These are phyloP conservation scores for Fusarium concolor DNA, from an alignment of 2,329 filamentous ascomycete genomes.

Conservation along the genomic window DNA sequence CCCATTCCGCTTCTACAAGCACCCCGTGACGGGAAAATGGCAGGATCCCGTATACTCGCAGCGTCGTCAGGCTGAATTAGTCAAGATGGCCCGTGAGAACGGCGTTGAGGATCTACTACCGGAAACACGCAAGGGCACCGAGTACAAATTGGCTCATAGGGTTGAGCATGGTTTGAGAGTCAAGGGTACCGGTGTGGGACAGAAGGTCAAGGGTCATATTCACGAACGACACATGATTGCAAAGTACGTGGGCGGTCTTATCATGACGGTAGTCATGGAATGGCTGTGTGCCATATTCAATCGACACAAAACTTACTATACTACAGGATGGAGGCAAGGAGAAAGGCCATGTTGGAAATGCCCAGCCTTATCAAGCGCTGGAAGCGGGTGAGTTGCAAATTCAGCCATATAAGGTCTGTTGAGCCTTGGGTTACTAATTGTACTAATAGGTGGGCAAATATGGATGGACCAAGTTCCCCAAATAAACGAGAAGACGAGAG, in stretches of 20 bases:
- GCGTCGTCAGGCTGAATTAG: conserved; percentile 88
- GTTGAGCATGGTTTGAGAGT: conserved; percentile 85
- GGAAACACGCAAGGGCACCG: conserved; percentile 79
- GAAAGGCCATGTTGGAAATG: conserved; percentile 95
- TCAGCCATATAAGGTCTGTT: neutral
- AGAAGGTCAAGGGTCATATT: conserved; percentile 94
- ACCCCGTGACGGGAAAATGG: conserved; percentile 84
- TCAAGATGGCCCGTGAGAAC: conserved; percentile 83
- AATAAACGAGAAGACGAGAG: conserved; percentile 53
- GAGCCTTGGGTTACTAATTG: conserved; percentile 50
- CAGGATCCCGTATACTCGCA: conserved; percentile 85
- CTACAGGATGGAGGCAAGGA: conserved; percentile 82
- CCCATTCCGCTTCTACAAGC: conserved; percentile 84
- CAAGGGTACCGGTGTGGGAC: conserved; percentile 91
- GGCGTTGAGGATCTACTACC: conserved; percentile 86
- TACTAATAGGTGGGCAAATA: conserved; percentile 62
- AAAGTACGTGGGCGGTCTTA: conserved; percentile 63
- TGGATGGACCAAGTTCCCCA: conserved; percentile 69
- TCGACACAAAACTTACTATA: conserved; percentile 30
- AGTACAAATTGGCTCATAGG: conserved; percentile 74
- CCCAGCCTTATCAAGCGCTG: conserved; percentile 89
- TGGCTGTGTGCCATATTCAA: neutral
- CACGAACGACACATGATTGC: conserved; percentile 89
- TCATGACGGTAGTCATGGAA: neutral
- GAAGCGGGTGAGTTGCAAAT: conserved; percentile 77